Percentiles rank a stretch among this genome's conserved stretches.
These are phyloP conservation scores for Penicillium sp. DNA, from an alignment of 2,329 filamentous ascomycete genomes.

Conservation along the genomic window DNA sequence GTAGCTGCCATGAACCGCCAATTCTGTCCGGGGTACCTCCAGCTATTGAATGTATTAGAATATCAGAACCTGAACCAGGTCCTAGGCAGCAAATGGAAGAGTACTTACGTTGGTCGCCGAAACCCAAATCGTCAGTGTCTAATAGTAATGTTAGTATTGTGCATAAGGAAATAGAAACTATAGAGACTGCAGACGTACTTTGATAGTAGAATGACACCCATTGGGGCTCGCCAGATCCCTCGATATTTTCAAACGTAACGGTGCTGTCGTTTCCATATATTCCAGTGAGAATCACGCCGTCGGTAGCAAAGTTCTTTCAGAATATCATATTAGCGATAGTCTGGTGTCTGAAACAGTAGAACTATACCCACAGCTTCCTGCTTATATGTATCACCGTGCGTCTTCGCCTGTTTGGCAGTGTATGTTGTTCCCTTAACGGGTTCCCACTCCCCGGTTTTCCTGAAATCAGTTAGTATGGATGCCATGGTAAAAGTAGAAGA, in stretches of 20 bases:
- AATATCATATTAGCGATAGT: neutral
- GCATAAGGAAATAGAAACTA: neutral
- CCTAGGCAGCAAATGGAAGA: neutral
- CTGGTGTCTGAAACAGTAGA: too few relatives aligned
- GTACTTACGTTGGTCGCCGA: slow-evolving; percentile 21
- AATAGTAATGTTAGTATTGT: neutral
- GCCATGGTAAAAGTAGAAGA: neutral
- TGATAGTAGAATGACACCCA: slow-evolving; percentile 54
- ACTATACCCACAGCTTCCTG: slow-evolving; percentile 41
- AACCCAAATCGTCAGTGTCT: slow-evolving; percentile 22
- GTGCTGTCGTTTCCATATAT: slow-evolving; percentile 51
- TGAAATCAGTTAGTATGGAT: neutral
- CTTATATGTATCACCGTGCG: slow-evolving; percentile 43
- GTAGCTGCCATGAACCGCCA: slow-evolving; percentile 51
- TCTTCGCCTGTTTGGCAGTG: slow-evolving; percentile 39
- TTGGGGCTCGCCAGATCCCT: slow-evolving; percentile 45
- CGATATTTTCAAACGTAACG: slow-evolving; percentile 43
- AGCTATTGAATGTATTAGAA: slow-evolving; percentile 21
- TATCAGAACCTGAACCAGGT: too few relatives aligned
- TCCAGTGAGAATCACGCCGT: slow-evolving; percentile 43
- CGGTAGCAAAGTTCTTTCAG: slow-evolving; percentile 39
- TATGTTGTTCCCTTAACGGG: slow-evolving; percentile 44
- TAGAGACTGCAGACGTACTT: slow-evolving; percentile 20
- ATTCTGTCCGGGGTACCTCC: slow-evolving; percentile 53
- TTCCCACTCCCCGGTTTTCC: slow-evolving; percentile 42